phyloP scores from a whole-genome alignment of 179 eudicot genomes.

The Gypsophila paniculata region DNA sequence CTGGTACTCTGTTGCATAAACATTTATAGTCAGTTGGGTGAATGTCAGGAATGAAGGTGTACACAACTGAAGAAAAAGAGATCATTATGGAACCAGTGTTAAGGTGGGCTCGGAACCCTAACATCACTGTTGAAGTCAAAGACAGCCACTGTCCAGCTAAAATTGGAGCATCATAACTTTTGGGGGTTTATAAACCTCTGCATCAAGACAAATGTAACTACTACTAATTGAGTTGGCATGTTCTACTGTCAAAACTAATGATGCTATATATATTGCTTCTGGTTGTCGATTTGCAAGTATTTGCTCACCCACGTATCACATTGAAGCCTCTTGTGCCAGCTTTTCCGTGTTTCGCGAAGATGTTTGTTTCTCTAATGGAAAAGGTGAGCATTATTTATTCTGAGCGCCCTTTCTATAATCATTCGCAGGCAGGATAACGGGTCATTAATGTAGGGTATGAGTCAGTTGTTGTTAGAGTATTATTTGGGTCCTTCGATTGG shows the following conservation, averaged over 20 bases:
- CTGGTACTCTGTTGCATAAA: not conserved
- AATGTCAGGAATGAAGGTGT: slow-evolving; percentile 43
- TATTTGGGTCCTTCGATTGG: no score
- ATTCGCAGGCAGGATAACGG: no score
- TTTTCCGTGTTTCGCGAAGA: slow-evolving; percentile 91
- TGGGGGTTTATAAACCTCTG: no score
- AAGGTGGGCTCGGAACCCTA: slow-evolving; percentile 52
- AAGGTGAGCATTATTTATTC: slow-evolving; percentile 46
- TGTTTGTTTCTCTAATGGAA: slow-evolving; percentile 90
- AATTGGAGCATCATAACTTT: no score
- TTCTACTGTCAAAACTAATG: slow-evolving; percentile 7
- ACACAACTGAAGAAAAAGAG: slow-evolving; percentile 44
- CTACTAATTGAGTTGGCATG: no score
- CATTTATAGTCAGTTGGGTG: slow-evolving; percentile 12
- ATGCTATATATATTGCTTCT: slow-evolving; percentile 24
- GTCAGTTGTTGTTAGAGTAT: no score
- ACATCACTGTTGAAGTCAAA: slow-evolving; percentile 32
- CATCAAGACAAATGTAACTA: no score
- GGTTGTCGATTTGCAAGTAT: slow-evolving; percentile 89
- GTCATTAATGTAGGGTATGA: no score
- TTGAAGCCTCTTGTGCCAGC: slow-evolving; percentile 94
- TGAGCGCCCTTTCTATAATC: no score
- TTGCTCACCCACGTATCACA: slow-evolving; percentile 84
- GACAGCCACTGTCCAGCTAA: slow-evolving; percentile 43
- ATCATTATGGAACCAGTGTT: slow-evolving; percentile 46